Conservation (phyloP, 371 early-diverging fungal genomes). For the Apophysomyces ossiformis region DNA sequence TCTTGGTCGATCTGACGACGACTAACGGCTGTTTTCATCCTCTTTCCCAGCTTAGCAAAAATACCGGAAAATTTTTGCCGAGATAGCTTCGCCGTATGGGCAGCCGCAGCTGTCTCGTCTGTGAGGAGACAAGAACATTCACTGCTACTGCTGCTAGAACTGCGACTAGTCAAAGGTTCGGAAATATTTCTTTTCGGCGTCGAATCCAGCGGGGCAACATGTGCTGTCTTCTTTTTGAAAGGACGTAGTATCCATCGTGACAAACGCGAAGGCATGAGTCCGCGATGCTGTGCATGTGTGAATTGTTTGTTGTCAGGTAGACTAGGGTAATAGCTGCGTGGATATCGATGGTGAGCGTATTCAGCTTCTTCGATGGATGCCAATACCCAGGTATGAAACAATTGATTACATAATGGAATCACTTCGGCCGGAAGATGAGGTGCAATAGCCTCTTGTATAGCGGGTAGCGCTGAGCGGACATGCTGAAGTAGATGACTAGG, state of each 20-base stretch:
- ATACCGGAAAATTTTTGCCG: conserved; percentile 5
- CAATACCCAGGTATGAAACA: neutral
- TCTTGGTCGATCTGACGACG: conserved; percentile 4
- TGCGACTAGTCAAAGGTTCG: neutral
- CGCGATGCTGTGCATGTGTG: neutral
- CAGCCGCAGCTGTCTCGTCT: neutral
- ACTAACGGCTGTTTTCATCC: conserved; percentile 17
- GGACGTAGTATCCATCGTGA: conserved; percentile 7
- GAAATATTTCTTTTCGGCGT: conserved; percentile 1
- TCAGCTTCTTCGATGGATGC: conserved; percentile 2
- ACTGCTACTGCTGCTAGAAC: neutral
- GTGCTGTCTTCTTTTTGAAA: neutral
- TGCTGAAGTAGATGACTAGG: neutral
- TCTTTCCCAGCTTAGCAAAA: conserved; percentile 22
- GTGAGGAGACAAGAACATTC: neutral
- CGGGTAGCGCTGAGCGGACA: neutral
- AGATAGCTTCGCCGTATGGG: neutral
- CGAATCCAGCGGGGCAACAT: neutral
- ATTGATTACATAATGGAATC: neutral
- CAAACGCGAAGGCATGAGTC: neutral
- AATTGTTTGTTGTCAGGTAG: neutral
- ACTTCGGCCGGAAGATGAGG: neutral
- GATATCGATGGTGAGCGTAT: neutral
- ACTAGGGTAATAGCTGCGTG: neutral
- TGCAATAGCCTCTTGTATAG: neutral